Percentiles rank a stretch among this genome's conserved stretches.
These are phyloP conservation scores for Naganishia randhawae DNA, from an alignment of 768 basidiomycete species.

Conservation along the genomic window DNA sequence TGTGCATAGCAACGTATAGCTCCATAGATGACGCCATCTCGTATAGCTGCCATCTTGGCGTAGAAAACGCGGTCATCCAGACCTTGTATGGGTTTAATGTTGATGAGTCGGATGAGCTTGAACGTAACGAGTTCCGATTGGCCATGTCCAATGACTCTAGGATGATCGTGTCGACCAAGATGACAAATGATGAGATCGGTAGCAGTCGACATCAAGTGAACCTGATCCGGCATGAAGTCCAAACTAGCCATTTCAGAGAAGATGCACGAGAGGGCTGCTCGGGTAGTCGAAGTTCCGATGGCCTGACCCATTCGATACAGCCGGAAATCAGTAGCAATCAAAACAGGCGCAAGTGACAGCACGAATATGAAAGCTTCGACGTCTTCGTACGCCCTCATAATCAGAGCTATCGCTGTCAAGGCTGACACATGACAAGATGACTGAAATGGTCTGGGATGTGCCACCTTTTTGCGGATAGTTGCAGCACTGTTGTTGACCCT, in stretches of 20 bases:
- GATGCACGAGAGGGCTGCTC: slow-evolving; percentile 10
- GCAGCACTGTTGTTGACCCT: not conserved
- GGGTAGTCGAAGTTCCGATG: not conserved
- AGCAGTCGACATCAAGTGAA: slow-evolving; percentile 7
- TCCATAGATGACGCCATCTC: slow-evolving; percentile 15
- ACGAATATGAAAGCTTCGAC: slow-evolving; percentile 20
- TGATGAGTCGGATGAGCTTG: slow-evolving; percentile 19
- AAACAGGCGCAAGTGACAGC: slow-evolving; percentile 7
- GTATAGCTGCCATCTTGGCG: not conserved
- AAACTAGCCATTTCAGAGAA: slow-evolving; percentile 18
- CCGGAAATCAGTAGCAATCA: slow-evolving; percentile 7
- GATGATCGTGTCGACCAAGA: slow-evolving; percentile 18
- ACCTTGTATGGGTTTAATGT: slow-evolving; percentile 17
- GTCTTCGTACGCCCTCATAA: slow-evolving; percentile 10
- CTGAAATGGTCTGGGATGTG: slow-evolving; percentile 15
- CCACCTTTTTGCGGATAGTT: slow-evolving; percentile 1
- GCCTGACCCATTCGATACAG: slow-evolving; percentile 23
- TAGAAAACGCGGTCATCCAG: slow-evolving; percentile 11
- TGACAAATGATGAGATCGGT: slow-evolving; percentile 15
- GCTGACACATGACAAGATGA: slow-evolving; percentile 16
- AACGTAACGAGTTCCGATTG: slow-evolving; percentile 10
- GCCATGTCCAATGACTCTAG: slow-evolving; percentile 7
- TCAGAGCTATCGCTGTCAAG: slow-evolving; percentile 17
- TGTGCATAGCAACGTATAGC: slow-evolving; percentile 15
- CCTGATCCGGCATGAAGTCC: slow-evolving; percentile 17